Evolutionary conservation across 2,329 filamentous ascomycete genomes (phyloP).

Genomic region (Neofusicoccum kwambonambiense): DNA sequence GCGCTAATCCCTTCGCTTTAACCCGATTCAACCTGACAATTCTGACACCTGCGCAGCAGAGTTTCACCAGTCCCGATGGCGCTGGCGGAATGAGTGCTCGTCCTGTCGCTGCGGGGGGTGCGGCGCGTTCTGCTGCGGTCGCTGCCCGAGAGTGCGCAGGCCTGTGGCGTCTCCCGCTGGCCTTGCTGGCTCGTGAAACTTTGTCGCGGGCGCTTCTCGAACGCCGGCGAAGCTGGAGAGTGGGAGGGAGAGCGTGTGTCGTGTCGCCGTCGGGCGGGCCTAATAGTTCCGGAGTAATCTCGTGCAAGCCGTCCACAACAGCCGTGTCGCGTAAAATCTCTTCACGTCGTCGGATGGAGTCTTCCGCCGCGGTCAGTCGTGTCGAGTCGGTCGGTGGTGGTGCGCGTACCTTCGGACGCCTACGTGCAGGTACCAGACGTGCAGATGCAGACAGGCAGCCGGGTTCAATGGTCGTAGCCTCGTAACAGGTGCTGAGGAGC

Average conservation of each 20-base stretch:
- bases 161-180: background rate
- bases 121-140: slow-evolving; percentile 12
- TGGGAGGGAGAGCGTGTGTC: background rate
- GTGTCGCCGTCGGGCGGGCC: slow-evolving; percentile 13
- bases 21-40: slow-evolving; percentile 18
- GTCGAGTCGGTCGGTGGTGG: slow-evolving; percentile 14
- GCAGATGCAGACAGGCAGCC: slow-evolving; percentile 13
- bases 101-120: slow-evolving; percentile 2
- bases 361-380: slow-evolving; percentile 9
- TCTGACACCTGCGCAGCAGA: slow-evolving; percentile 18
- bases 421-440: slow-evolving; percentile 18
- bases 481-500: slow-evolving; percentile 14
- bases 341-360: slow-evolving; percentile 11
- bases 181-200: slow-evolving; percentile 2
- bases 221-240: background rate
- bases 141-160: background rate
- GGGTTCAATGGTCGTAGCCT: slow-evolving; percentile 8
- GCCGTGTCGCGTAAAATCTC: slow-evolving; percentile 17
- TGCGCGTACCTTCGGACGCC: slow-evolving; percentile 22
- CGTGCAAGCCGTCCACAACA: slow-evolving; percentile 16
- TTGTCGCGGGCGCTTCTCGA: slow-evolving; percentile 5
- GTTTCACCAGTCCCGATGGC: slow-evolving; percentile 19
- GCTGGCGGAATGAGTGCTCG: slow-evolving; percentile 2
- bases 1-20: slow-evolving; percentile 16
- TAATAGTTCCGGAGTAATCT: slow-evolving; percentile 14